These are phyloP conservation scores for Penicillium longicatenatum DNA, from an alignment of 495 filamentous ascomycete genomes.

Conservation along the genomic window DNA sequence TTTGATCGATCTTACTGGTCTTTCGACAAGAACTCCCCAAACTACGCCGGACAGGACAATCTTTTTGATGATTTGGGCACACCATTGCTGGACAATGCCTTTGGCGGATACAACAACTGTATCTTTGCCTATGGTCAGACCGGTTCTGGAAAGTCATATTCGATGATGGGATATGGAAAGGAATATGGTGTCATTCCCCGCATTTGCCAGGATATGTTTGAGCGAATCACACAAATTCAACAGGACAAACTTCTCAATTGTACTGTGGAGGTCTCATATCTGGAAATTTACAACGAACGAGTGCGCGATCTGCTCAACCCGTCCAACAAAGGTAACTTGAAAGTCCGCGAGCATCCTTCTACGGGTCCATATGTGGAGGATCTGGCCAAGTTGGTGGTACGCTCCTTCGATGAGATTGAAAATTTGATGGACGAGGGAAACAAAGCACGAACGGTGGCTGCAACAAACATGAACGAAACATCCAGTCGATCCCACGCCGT, in stretches of 20 bases:
- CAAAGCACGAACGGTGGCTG: slow-evolving; percentile 96
- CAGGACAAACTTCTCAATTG: slow-evolving; percentile 76
- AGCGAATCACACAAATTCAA: slow-evolving; percentile 75
- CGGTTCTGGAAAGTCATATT: slow-evolving; percentile 97
- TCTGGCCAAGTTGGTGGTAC: slow-evolving; percentile 95
- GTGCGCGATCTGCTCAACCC: slow-evolving; percentile 97
- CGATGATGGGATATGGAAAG: slow-evolving; percentile 99
- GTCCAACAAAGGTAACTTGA: slow-evolving; percentile 92
- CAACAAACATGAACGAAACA: slow-evolving; percentile 99
- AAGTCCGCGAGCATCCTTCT: slow-evolving; percentile 95
- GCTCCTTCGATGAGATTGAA: slow-evolving; percentile 93
- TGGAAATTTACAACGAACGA: slow-evolving; percentile 99
- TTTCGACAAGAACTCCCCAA: slow-evolving; percentile 76
- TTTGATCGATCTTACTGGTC: slow-evolving; percentile 99
- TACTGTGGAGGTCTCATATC: slow-evolving; percentile 97
- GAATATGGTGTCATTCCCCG: slow-evolving; percentile 96
- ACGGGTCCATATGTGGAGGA: slow-evolving; percentile 98
- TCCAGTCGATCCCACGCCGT: slow-evolving; percentile 98
- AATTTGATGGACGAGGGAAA: slow-evolving; percentile 99
- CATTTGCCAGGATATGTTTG: slow-evolving; percentile 98
- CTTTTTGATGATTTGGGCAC: slow-evolving; percentile 85
- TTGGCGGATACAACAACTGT: slow-evolving; percentile 99
- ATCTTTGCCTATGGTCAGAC: slow-evolving; percentile 99
- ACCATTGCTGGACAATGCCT: slow-evolving; percentile 96
- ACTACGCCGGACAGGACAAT: slow-evolving; percentile 89